These are phyloP conservation scores for Gymnopilus junonius DNA, from an alignment of 768 basidiomycete species.

Conservation along the genomic window DNA sequence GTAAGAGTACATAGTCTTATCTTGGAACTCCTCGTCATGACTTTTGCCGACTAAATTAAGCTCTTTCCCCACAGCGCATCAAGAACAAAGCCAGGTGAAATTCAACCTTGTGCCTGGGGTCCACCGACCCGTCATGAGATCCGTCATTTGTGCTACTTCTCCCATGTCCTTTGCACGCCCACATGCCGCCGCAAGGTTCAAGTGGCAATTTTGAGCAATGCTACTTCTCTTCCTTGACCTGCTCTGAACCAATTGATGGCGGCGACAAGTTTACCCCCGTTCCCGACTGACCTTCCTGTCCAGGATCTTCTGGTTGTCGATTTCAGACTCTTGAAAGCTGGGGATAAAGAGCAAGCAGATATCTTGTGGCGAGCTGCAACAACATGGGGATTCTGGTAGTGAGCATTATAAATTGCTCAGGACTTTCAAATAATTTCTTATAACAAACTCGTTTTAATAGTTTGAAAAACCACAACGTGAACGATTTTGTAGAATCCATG, in stretches of 20 bases:
- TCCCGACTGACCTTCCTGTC: slow-evolving; percentile 52
- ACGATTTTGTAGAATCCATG: slow-evolving; percentile 48
- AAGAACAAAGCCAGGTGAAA: not conserved
- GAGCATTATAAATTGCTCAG: slow-evolving; percentile 24
- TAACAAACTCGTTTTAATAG: slow-evolving; percentile 24
- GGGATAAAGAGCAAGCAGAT: slow-evolving; percentile 45
- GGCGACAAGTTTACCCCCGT: slow-evolving; percentile 33
- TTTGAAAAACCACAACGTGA: slow-evolving; percentile 54
- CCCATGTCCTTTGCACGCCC: too few species aligned
- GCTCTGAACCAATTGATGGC: not conserved
- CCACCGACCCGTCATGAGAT: not conserved
- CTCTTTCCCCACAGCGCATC: not conserved
- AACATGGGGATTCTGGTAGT: slow-evolving; percentile 66
- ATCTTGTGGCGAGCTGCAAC: slow-evolving; percentile 57
- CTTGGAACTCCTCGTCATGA: too few species aligned
- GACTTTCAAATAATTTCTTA: not conserved
- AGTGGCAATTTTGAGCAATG: not conserved
- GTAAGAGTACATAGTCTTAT: too few species aligned
- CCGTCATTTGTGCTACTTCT: not conserved
- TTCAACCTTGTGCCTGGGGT: not conserved
- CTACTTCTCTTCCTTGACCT: not conserved
- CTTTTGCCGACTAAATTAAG: not conserved
- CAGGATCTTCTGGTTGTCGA: slow-evolving; percentile 58
- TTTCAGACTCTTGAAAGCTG: slow-evolving; percentile 46
- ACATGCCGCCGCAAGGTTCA: too few species aligned